Base-by-base conservation (phyloP, 768 basidiomycete species). In the Tulasnella sp. region DNA sequence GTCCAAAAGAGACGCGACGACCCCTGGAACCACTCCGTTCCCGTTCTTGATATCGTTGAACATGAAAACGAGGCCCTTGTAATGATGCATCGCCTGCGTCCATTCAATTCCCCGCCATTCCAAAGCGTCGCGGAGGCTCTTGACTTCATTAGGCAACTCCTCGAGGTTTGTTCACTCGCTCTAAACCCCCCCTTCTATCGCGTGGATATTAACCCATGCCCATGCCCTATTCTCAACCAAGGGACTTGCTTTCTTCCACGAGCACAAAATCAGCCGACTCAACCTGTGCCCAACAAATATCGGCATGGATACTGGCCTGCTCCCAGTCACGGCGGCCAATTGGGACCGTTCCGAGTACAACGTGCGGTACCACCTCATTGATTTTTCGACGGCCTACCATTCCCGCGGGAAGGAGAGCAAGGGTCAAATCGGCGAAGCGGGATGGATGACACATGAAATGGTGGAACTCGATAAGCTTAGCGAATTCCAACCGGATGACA, bases 231-330 rank as follows among this genome's bases (percentile, higher is more conserved):
- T 40, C 45, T 6, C 36, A n/a, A n/a, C 43, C 12, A 15, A 57
- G 54, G 54, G 54, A 19, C 19, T 57, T 17, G 45, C 54, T 25
- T 57, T 57, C 41, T 57, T 57, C 54, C 54, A 57, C 41, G 54
- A 57, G 19, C 40, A 57, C 54, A 57, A 45, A 45, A 57, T 57
- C 42, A 57, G 41, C 11, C 19, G 31, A 4, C 23, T 57, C 45
- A 43, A 57, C 54, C 37, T 57, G 41, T 31, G 40, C 12, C 54
- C 54, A 4, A n/a, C 29, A 9, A 57, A 57, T 19, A 57, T 57
- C 19, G 54, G 54, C 23, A 57, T 57, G 54, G 54, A 57, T 42
- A 48, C 45, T 17, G 54, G 54, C 29, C 45, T 46, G 29, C 14
- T 48, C 17, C 54, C 54, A 6, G 25, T 57, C 45, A 32, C 39